Evolutionary conservation across 352 stramenopile species (phyloP).

Genomic region (Pythium coloratum): DNA sequence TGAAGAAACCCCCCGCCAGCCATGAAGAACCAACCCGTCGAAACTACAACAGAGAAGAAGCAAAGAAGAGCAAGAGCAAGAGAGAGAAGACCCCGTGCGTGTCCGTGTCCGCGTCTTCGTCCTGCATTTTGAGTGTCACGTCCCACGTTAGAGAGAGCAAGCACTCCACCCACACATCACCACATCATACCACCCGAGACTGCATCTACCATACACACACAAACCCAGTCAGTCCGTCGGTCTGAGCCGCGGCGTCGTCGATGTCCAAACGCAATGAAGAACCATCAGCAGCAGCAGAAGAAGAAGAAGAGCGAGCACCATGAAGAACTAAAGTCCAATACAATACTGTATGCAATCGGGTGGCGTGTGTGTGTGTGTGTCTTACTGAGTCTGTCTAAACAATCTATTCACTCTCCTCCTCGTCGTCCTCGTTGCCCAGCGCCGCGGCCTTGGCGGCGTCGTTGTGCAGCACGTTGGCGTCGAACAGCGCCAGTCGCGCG

Average conservation of each 20-base stretch:
- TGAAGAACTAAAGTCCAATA: constrained; percentile 14
- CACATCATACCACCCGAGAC: not conserved
- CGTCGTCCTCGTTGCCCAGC: constrained; percentile 19
- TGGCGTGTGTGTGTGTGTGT: not conserved
- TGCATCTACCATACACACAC: not conserved
- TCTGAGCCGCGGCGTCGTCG: not conserved
- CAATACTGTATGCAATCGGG: constrained; percentile 11
- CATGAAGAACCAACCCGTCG: not conserved
- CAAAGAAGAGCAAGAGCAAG: not conserved
- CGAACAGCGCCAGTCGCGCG: constrained; percentile 68
- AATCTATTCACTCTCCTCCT: constrained; percentile 11
- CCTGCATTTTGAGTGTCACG: constrained; percentile 8
- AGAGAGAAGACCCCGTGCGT: constrained; percentile 4
- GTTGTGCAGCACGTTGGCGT: constrained; percentile 70
- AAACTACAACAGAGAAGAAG: not conserved
- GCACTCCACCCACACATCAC: not conserved
- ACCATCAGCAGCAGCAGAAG: not conserved
- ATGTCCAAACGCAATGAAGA: constrained; percentile 1
- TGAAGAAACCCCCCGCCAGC: not conserved
- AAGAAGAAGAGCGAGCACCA: not conserved
- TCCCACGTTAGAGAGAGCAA: constrained; percentile 29
- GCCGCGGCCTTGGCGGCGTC: constrained; percentile 2
- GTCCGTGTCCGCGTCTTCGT: constrained; percentile 8
- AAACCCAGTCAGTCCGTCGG: not conserved
- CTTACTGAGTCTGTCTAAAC: not conserved